Conservation (phyloP, 192 early-diverging fungal species). For the Piromyces finnis region DNA sequence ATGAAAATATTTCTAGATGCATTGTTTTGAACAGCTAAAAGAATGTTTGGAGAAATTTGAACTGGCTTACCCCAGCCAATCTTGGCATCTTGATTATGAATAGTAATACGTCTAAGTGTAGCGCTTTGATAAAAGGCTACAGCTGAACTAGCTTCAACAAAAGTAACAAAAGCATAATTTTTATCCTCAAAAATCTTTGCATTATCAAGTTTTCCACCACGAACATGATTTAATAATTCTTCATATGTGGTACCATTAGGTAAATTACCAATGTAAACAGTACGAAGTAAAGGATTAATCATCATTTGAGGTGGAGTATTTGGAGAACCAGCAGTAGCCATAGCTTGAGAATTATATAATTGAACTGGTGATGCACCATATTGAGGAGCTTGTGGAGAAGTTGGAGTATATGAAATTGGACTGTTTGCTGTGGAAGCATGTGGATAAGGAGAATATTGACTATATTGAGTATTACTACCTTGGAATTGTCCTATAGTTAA, state of each 20-base stretch:
- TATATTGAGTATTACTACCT: neutral
- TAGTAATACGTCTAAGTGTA: slow-evolving; percentile 17
- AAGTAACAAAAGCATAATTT: slow-evolving; percentile 65
- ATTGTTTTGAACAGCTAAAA: slow-evolving; percentile 40
- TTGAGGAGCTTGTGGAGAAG: neutral
- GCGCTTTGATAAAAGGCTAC: slow-evolving; percentile 35
- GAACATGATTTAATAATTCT: slow-evolving; percentile 53
- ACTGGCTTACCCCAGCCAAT: slow-evolving; percentile 60
- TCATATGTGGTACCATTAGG: slow-evolving; percentile 30
- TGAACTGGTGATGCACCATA: neutral
- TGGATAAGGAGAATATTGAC: neutral
- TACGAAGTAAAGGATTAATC: slow-evolving; percentile 19
- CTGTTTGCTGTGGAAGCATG: neutral
- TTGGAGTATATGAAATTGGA: neutral
- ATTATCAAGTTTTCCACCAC: slow-evolving; percentile 46
- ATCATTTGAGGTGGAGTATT: neutral
- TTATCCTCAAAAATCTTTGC: slow-evolving; percentile 56
- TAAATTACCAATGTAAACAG: slow-evolving; percentile 69
- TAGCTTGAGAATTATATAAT: neutral
- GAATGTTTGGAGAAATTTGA: slow-evolving; percentile 23
- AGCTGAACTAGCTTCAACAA: slow-evolving; percentile 49
- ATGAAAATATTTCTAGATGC: slow-evolving; percentile 75
- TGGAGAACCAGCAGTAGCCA: neutral
- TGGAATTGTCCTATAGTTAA: neutral
- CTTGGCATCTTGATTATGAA: slow-evolving; percentile 42